A percentile compares a stretch with the other conserved stretches of the same genome.
Evolutionary conservation across 257 asterid genomes (phyloP).

Genomic region (Mitragyna speciosa): DNA sequence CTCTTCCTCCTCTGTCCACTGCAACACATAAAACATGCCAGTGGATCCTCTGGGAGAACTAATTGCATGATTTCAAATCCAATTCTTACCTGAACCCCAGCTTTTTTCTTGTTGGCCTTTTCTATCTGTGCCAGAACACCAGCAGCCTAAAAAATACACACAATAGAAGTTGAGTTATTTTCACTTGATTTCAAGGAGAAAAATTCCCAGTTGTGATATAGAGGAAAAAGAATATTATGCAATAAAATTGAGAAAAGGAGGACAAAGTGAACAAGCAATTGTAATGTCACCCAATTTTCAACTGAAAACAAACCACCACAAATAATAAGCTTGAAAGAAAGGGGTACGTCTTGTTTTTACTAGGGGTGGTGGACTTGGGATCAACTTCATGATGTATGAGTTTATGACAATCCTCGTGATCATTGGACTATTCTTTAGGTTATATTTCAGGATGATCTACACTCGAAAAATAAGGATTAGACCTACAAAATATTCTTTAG

Average conservation of each 20-base stretch:
- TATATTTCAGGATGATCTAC: background rate
- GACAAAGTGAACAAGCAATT: background rate
- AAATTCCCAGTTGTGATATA: background rate
- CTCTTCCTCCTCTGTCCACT: slow-evolving; percentile 93
- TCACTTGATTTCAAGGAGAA: background rate
- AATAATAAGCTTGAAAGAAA: background rate
- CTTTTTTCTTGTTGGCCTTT: slow-evolving; percentile 64
- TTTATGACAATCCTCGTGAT: background rate
- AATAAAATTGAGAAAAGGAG: background rate
- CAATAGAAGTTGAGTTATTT: background rate
- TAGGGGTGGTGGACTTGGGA: background rate
- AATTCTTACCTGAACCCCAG: slow-evolving; percentile 56
- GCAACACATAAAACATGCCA: slow-evolving; percentile 14
- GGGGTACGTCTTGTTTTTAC: background rate
- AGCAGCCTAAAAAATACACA: slow-evolving; percentile 68
- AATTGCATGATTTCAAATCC: background rate
- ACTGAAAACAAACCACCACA: background rate
- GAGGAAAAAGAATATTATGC: background rate
- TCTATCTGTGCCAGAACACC: slow-evolving; percentile 92
- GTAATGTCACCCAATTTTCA: background rate
- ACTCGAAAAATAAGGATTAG: background rate
- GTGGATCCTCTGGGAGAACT: slow-evolving; percentile 5
- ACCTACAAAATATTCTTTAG: too few relatives aligned
- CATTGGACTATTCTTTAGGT: background rate
- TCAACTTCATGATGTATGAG: background rate